These are phyloP conservation scores for Metschnikowia lachancei DNA, from an alignment of 805 yeast genomes.

Conservation along the genomic window DNA sequence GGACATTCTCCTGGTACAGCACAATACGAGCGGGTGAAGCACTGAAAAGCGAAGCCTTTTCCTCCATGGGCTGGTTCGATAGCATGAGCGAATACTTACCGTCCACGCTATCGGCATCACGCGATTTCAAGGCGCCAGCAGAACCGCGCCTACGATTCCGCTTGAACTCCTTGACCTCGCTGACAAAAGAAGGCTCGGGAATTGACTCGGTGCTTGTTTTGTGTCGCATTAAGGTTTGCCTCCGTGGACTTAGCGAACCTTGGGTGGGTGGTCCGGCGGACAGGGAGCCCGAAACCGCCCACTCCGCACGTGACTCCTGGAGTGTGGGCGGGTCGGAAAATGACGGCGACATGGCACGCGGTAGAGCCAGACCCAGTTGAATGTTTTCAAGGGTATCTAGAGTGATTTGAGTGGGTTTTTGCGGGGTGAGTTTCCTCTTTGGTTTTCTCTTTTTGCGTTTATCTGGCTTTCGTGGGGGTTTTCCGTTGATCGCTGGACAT, in stretches of 20 bases:
- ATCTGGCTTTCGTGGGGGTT: slow-evolving; percentile 6
- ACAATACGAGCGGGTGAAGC: slow-evolving; percentile 32
- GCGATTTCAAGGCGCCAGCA: neutral
- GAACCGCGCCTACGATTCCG: slow-evolving; percentile 18
- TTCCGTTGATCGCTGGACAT: slow-evolving; percentile 5
- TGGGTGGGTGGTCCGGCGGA: neutral
- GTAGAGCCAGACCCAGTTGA: too few relatives aligned
- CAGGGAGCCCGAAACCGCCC: too few relatives aligned
- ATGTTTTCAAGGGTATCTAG: neutral
- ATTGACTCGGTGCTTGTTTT: slow-evolving; percentile 29
- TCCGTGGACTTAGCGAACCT: slow-evolving; percentile 33
- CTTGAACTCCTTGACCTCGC: slow-evolving; percentile 27
- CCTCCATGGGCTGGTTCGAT: slow-evolving; percentile 30
- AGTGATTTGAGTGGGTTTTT: neutral
- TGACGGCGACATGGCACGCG: too few relatives aligned
- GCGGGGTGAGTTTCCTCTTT: slow-evolving; percentile 4
- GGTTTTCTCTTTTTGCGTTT: slow-evolving; percentile 8
- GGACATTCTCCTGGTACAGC: slow-evolving; percentile 36
- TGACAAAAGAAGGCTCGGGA: slow-evolving; percentile 22
- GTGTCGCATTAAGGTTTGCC: slow-evolving; percentile 39
- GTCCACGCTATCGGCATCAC: slow-evolving; percentile 6
- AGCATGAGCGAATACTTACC: slow-evolving; percentile 15
- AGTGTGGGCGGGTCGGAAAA: too few relatives aligned
- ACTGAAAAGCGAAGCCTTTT: slow-evolving; percentile 36
- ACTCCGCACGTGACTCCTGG: too few relatives aligned